Base-by-base conservation (phyloP, 768 basidiomycete genomes). In the Auriculariales sp. region DNA sequence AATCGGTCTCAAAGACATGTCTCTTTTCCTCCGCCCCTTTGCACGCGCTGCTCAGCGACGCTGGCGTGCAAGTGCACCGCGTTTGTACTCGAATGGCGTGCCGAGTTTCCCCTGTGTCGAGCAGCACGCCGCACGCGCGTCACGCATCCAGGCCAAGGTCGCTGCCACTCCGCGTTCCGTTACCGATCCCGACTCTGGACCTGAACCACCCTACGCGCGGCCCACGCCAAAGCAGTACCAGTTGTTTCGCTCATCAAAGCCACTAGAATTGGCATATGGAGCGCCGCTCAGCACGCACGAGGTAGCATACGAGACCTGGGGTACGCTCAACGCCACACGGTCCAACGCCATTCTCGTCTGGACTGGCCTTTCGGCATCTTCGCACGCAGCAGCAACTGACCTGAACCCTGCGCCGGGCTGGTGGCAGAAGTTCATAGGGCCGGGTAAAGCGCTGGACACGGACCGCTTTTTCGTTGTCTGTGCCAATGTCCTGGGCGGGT, bases 391-490 rank as follows among this genome's bases (percentile, higher is more conserved):
- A 2, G 81, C 86, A 19, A 91, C 91, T 0, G 59, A 70, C 3
- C 62, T 69, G 3, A 99, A 94, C 57, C 74, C 83, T 1, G 65
- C 84, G 0, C 79, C 84, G 7, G 94, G 95, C 3, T 99, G 95
- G 95, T 99, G 95, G 95, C 88, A 98, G 66, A 83, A 85, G 58
- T 99, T 98, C 66, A 92, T 99, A 55, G 95, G 95, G 0, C 91
- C 94, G 3, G 89, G 89, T 47, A 90, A 84, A 58, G 79, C 93
- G 9, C 71, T 99, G 34, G 95, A 99, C 70, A 98, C 95, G 4
- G 71, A 91, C 59, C 75, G 79, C 49, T 95, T 84, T 71, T 97
- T 87, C 65, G 69, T 98, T 61, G 78, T 99, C 35, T 99, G 95
- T 68, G 88, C 92, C 9, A 99, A 98, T 64, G 92, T 92, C 50